These are phyloP conservation scores for Hemisphaericaspora subhashii DNA, from an alignment of 1,139 yeast species.

Conservation along the genomic window DNA sequence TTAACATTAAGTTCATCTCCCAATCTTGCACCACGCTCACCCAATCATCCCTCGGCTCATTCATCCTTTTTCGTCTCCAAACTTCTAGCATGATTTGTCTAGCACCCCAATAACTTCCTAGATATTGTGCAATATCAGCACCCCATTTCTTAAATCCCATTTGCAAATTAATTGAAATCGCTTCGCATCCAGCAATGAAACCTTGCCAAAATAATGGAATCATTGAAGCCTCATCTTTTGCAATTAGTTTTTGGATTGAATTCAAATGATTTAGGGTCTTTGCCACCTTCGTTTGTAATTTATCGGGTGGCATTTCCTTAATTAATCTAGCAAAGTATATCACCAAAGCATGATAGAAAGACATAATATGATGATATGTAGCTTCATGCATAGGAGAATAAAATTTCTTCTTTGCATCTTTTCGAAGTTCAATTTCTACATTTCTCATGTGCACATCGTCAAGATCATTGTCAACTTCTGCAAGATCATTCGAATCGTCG, in stretches of 20 bases:
- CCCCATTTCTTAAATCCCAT: constrained; percentile 77
- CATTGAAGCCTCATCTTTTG: constrained; percentile 55
- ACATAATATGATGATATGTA: constrained; percentile 78
- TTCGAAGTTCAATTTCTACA: constrained; percentile 14
- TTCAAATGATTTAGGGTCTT: constrained; percentile 66
- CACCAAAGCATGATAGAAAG: constrained; percentile 72
- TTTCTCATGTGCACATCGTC: constrained; percentile 15
- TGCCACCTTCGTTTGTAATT: constrained; percentile 59
- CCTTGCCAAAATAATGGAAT: constrained; percentile 89
- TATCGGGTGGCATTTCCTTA: constrained; percentile 50
- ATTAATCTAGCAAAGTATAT: constrained; percentile 77
- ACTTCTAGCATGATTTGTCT: constrained; percentile 83
- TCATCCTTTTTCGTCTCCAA: constrained; percentile 71
- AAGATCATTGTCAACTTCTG: constrained; percentile 11
- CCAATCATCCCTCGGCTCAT: constrained; percentile 68
- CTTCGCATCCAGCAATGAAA: constrained; percentile 85
- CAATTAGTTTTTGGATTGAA: constrained; percentile 57
- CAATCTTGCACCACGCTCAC: constrained; percentile 76
- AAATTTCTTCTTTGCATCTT: constrained; percentile 32
- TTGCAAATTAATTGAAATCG: constrained; percentile 58
- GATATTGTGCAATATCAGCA: constrained; percentile 68
- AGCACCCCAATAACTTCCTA: constrained; percentile 87
- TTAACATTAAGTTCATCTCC: constrained; percentile 82
- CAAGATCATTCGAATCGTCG: constrained; percentile 3
- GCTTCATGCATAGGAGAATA: constrained; percentile 65